Evolutionary conservation across 257 asterid genomes (phyloP).

Genomic region (Petunia axillaris): DNA sequence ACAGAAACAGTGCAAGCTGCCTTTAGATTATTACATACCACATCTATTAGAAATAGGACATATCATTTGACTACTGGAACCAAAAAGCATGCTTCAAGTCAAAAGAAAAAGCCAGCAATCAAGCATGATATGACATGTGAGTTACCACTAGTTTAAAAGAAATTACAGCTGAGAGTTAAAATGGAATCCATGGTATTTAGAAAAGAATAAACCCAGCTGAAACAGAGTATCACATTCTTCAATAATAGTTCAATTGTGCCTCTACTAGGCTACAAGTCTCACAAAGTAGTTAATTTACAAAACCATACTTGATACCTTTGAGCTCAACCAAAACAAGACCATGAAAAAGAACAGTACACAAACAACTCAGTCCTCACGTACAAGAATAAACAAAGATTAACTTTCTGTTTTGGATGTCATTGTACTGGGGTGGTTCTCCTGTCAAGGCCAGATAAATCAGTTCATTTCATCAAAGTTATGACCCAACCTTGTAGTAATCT

Average conservation of each 20-base stretch:
- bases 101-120: conserved; percentile 15
- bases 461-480: neutral
- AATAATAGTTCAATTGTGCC: neutral
- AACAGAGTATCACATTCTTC: neutral
- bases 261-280: neutral
- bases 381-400: neutral
- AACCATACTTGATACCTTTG: neutral
- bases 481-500: neutral
- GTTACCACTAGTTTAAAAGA: neutral
- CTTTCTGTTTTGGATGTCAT: neutral
- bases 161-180: neutral
- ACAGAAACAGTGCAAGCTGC: neutral
- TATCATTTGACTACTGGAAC: conserved; percentile 9
- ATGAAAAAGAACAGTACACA: neutral
- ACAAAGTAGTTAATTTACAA: neutral
- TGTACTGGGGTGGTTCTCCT: neutral
- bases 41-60: neutral
- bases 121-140: neutral
- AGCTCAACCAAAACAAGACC: neutral
- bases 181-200: neutral
- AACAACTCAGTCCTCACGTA: neutral
- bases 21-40: neutral
- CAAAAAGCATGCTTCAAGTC: conserved; percentile 5
- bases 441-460: neutral
- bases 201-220: neutral